A percentile compares a stretch with the other conserved stretches of the same genome.
Evolutionary conservation across 148 eudicot species (phyloP).

Genomic region (Talinum fruticosum): DNA sequence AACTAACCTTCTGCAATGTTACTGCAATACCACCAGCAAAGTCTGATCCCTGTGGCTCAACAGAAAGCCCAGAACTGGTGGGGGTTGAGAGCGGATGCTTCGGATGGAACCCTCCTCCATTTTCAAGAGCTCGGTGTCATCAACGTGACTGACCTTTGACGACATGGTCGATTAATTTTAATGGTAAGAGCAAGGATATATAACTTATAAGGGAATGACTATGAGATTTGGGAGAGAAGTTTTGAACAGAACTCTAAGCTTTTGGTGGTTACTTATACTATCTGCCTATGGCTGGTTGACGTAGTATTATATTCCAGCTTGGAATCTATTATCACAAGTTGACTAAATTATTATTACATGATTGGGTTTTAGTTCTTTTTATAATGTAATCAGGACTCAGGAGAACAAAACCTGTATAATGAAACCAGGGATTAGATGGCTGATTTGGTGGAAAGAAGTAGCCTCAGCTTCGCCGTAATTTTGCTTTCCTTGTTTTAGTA

Average conservation of each 20-base stretch:
- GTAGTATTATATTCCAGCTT: no score
- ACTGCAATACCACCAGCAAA: neutral
- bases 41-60: neutral
- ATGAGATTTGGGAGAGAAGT: neutral
- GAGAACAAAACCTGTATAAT: constrained; percentile 3
- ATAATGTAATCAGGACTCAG: neutral
- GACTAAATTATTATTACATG: no score
- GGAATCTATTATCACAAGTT: neutral
- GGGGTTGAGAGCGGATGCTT: constrained; percentile 7
- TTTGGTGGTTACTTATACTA: constrained; percentile 4
- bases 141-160: constrained; percentile 33
- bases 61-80: neutral
- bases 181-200: neutral
- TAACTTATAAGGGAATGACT: neutral
- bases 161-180: constrained; percentile 19
- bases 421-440: neutral
- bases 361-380: no score
- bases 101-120: constrained; percentile 28
- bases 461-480: neutral
- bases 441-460: neutral
- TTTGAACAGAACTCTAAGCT: neutral
- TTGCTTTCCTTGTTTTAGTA: neutral
- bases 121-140: constrained; percentile 21
- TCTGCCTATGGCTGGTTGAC: neutral
- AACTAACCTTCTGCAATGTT: constrained; percentile 22